phyloP scores from a whole-genome alignment of 225 moss, liverwort and hornwort genomes.

The Marchantia paleacea region DNA sequence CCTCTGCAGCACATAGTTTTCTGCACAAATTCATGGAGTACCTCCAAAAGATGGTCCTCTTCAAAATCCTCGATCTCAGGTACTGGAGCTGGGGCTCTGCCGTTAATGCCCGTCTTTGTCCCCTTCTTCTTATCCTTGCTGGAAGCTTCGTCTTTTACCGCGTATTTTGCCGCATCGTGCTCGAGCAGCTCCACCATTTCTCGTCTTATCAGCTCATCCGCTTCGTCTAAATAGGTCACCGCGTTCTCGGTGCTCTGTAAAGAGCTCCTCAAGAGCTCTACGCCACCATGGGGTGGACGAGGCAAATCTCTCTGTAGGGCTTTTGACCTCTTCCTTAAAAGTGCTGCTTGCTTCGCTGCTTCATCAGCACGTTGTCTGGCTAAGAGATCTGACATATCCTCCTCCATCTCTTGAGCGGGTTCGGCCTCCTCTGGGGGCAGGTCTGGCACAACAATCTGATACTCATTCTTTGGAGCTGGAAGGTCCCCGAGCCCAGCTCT shows the following conservation, averaged over 20 bases:
- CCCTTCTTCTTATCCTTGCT: slow-evolving; percentile 60
- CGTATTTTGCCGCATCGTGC: slow-evolving; percentile 64
- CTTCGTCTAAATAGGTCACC: slow-evolving; percentile 59
- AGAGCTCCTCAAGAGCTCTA: slow-evolving; percentile 55
- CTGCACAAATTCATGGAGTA: slow-evolving; percentile 11
- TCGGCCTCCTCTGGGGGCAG: slow-evolving; percentile 68
- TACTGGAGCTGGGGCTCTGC: slow-evolving; percentile 36
- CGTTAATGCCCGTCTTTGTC: slow-evolving; percentile 33
- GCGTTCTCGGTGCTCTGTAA: slow-evolving; percentile 51
- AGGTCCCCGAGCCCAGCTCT: slow-evolving; percentile 63
- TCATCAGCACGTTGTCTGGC: slow-evolving; percentile 56
- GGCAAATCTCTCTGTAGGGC: slow-evolving; percentile 82
- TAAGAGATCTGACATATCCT: slow-evolving; percentile 73
- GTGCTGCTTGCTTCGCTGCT: slow-evolving; percentile 55
- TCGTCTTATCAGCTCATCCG: slow-evolving; percentile 67
- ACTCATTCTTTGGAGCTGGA: slow-evolving; percentile 86
- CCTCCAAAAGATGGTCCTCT: slow-evolving; percentile 56
- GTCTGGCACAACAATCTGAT: slow-evolving; percentile 83
- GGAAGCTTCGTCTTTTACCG: slow-evolving; percentile 45
- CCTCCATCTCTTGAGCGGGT: slow-evolving; percentile 61
- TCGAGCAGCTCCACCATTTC: slow-evolving; percentile 79
- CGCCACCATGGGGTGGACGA: slow-evolving; percentile 61
- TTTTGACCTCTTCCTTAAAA: slow-evolving; percentile 64
- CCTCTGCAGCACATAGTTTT: too few species aligned
- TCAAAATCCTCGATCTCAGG: slow-evolving; percentile 54